Evolutionary conservation across 345 rosid genomes (phyloP).

Genomic region (Citrus mangshanensis): DNA sequence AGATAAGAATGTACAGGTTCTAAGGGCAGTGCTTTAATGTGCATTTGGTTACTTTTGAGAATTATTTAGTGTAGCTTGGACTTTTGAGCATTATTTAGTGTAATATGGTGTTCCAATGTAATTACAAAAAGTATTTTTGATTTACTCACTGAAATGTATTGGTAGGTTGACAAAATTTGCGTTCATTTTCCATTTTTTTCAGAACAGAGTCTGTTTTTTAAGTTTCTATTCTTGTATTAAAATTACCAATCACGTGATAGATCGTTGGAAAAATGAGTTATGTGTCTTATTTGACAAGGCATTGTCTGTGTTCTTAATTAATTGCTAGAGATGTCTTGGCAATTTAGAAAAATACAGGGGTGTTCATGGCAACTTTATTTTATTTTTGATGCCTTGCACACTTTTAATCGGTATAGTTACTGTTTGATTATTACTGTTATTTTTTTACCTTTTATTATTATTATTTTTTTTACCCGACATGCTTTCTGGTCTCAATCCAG

Average conservation of each 20-base stretch:
- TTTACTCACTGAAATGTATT: not conserved
- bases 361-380: not conserved
- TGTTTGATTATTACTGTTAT: not conserved
- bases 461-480: not conserved
- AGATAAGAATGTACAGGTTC: not conserved
- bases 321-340: not conserved
- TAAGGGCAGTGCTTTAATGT: not conserved
- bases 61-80: not conserved
- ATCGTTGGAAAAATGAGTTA: not conserved
- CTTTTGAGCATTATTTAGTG: not conserved
- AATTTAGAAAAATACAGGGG: not conserved
- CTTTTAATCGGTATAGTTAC: too few species aligned
- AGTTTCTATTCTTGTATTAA: not conserved
- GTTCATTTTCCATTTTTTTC: not conserved
- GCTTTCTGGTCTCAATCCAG: constrained; percentile 36
- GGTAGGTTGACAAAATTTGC: not conserved
- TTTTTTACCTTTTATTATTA: not conserved
- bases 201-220: not conserved
- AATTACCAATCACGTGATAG: not conserved
- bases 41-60: not conserved
- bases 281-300: not conserved
- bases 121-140: not conserved
- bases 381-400: not conserved
- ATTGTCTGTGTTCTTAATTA: not conserved
- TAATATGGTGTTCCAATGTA: not conserved